Evolutionary conservation across 83 land plant species (phyloP), one percentile per base, ranked within the genome.

Genomic region (Diphasiastrum complanatum): DNA sequence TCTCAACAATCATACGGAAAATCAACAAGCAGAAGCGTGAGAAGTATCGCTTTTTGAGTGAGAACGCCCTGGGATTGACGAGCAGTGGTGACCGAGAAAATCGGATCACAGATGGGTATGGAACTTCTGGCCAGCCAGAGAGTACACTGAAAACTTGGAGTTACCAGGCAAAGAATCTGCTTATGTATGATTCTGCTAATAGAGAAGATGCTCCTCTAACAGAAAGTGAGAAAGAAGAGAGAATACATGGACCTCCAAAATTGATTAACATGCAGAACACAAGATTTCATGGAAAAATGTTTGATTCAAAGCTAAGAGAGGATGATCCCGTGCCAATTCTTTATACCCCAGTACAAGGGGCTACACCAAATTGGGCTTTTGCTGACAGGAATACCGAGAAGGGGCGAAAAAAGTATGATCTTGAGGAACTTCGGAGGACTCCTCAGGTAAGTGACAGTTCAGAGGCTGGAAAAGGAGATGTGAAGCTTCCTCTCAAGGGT

Each of bases 41-140:
- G 73, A 81, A 71, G 60, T 83, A 66, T 51, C 68, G 43, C 29
- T 80, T 64, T 36, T 51, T 79, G 57, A 62, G 59, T 33, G 70
- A 65, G 4, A 37, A 47, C 36, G 60, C 69, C 75, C 66, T 40
- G 33, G 62, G 74, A 62, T 18, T 61, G 43, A 16, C 70, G 65
- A 61, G 33, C 59, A n/a, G n/a, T n/a, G 35, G 22, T 37, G 24
- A n/a, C 43, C 25, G 32, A 18, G 70, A 41, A 38, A 60, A 61
- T 35, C 65, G 72, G 16, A 29, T 47, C 1, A 91, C 93, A 0
- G 95, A 91, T 69, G 97, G 97, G 10, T 91, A 75, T 61, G 99
- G 99, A 8, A 89, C 97, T n/a, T 93, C 97, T 0, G 78, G 78
- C 25, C 99, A 93, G 81, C 97, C 99, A 16, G 51, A 59, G 33